Percentiles rank a stretch among this genome's conserved stretches.
These are phyloP conservation scores for Xerocomus potaroensis DNA, from an alignment of 768 basidiomycete genomes.

Conservation along the genomic window DNA sequence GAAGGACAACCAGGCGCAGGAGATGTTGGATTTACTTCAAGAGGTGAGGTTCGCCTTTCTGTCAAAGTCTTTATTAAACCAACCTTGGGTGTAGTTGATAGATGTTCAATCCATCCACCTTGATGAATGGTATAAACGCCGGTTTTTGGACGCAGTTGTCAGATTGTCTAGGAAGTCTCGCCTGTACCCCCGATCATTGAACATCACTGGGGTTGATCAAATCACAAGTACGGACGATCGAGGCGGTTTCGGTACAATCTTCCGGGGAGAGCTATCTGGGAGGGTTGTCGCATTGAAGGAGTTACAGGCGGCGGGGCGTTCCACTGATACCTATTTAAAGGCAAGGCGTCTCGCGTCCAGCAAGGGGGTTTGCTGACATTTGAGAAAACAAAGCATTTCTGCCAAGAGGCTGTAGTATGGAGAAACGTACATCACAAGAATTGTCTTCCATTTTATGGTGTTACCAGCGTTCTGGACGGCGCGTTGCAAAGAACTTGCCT, in stretches of 20 bases:
- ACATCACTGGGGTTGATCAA: constrained; percentile 16
- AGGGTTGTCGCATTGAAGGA: constrained; percentile 32
- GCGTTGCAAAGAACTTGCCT: constrained; percentile 15
- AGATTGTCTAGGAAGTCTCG: constrained; percentile 28
- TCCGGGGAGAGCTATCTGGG: constrained; percentile 23
- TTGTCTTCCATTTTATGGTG: constrained; percentile 31
- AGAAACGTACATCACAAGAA: constrained; percentile 27
- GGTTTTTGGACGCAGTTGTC: constrained; percentile 28
- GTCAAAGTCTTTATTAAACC: not conserved
- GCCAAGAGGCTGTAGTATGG: constrained; percentile 30
- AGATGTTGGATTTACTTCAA: constrained; percentile 26
- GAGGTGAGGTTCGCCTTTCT: constrained; percentile 6
- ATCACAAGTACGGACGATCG: constrained; percentile 9
- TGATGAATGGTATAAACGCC: constrained; percentile 25
- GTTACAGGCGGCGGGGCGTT: constrained; percentile 18
- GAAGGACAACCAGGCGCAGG: constrained; percentile 21
- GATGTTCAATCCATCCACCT: constrained; percentile 19
- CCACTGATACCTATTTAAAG: constrained; percentile 22
- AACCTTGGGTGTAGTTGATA: constrained; percentile 18
- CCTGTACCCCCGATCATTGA: constrained; percentile 26
- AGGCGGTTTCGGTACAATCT: constrained; percentile 34
- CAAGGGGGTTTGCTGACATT: not conserved
- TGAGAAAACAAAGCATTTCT: constrained; percentile 22
- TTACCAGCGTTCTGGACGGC: constrained; percentile 9
- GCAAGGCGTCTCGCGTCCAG: constrained; percentile 11